Evolutionary conservation across 2,329 filamentous ascomycete species (phyloP).

Genomic region (Seiridium cupressi): DNA sequence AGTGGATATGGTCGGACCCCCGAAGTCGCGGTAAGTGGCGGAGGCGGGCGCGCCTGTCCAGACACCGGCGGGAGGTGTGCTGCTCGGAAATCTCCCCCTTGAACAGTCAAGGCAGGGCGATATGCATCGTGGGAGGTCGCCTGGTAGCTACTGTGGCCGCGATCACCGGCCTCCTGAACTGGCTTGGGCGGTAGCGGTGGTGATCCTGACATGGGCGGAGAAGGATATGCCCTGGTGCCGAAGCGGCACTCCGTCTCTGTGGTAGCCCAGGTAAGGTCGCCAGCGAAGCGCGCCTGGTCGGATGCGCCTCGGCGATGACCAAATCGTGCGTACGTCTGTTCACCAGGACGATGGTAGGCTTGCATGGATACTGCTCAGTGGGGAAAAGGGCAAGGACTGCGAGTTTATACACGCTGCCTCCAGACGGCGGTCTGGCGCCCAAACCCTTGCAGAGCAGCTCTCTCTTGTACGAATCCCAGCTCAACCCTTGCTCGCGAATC

Average conservation of each 20-base stretch:
- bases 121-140: conserved; percentile 50
- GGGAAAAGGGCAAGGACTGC: conserved; percentile 7
- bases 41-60: conserved; percentile 10
- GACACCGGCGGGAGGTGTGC: conserved; percentile 27
- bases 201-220: conserved; percentile 73
- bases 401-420: conserved; percentile 25
- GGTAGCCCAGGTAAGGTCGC: conserved; percentile 56
- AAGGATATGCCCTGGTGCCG: conserved; percentile 63
- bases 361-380: conserved; percentile 49
- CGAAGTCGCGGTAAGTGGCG: conserved; percentile 18
- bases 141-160: conserved; percentile 48
- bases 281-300: conserved; percentile 52
- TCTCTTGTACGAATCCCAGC: neutral
- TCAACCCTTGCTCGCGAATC: conserved; percentile 8
- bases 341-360: conserved; percentile 42
- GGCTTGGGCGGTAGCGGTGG: conserved; percentile 58
- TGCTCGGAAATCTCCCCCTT: conserved; percentile 34
- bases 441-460: neutral
- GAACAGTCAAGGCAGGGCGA: conserved; percentile 35
- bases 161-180: conserved; percentile 56
- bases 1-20: conserved; percentile 34
- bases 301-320: conserved; percentile 58
- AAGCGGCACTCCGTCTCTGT: conserved; percentile 52
- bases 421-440: conserved; percentile 16
- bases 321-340: conserved; percentile 45